Base-by-base conservation (phyloP, 2,329 filamentous ascomycete genomes). In the Claviceps arundinis region DNA sequence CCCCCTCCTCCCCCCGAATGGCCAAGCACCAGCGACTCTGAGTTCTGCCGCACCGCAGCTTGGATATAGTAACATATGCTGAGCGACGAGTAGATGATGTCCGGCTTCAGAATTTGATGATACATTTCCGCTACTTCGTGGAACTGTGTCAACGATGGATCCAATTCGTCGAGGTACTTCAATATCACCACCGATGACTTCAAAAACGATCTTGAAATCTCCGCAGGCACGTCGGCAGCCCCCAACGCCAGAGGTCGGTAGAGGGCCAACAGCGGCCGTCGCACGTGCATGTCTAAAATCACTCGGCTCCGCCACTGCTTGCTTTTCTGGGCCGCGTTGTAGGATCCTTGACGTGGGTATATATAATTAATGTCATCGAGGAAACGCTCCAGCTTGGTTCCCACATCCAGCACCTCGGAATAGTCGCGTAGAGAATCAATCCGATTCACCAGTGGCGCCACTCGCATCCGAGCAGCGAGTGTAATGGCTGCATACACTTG, bases 191-290 rank as follows among this genome's bases (percentile, higher is more conserved):
- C 77, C 2, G 73, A 78, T 0, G 75, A 78, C 48, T 73, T 69
- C 38, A 80, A 62, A 55, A 79, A 80, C 5, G 72, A 68, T 26
- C 73, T 70, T 47, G 73, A 69, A 37, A 80, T 77, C 53, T 77
- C 74, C 5, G 68, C 65, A 11, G 75, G 76, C 2, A 71, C 72
- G 50, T 75, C 73, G 5, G 68, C 61, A 3, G 71, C 68, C n/a
- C 75, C 73, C 55, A 80, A 65, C 4, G 74, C 76, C 57, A 79
- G 75, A 2, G 76, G 76, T 1, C 76, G 70, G 60, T 80, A 80
- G 5, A 80, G 64, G 1, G 73, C 72, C 17, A 80, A 59, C 45
- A 80, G 60, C 1, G 76, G 73, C 2, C 75, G 69, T 7, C 76
- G 72, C 8, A 76, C 70, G 53, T 78, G 75, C 70, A 77, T 75